Percentiles rank a stretch among this genome's conserved stretches.
Conservation (phyloP, 2,329 filamentous ascomycete species). For the Simplicillium aogashimaense region DNA sequence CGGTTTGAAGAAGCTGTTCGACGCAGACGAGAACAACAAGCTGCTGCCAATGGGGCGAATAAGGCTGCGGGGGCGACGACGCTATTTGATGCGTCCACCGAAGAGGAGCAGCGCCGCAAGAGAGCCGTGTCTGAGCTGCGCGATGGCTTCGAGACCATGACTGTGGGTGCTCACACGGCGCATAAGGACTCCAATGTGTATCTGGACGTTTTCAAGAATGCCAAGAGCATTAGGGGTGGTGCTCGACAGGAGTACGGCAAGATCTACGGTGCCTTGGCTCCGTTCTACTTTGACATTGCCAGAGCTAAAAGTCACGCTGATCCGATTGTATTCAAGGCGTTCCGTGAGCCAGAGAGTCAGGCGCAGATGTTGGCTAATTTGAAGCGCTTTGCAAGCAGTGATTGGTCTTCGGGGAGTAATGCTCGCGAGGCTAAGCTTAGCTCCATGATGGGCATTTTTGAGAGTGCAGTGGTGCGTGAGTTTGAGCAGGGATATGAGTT, state of each 20-base stretch:
- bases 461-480: slow-evolving; percentile 80
- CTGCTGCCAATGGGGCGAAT: slow-evolving; percentile 12
- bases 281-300: slow-evolving; percentile 79
- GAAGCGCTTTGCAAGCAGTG: slow-evolving; percentile 66
- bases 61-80: slow-evolving; percentile 32
- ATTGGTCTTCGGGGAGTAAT: slow-evolving; percentile 66
- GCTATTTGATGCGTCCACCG: slow-evolving; percentile 60
- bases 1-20: slow-evolving; percentile 65
- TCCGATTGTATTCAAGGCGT: slow-evolving; percentile 76
- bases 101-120: slow-evolving; percentile 50
- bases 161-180: slow-evolving; percentile 34
- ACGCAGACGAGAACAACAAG: slow-evolving; percentile 45
- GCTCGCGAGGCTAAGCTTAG: slow-evolving; percentile 63
- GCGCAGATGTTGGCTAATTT: slow-evolving; percentile 82
- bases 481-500: slow-evolving; percentile 89
- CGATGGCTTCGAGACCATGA: slow-evolving; percentile 76
- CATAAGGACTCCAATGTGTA: slow-evolving; percentile 53
- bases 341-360: slow-evolving; percentile 80
- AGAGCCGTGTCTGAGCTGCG: slow-evolving; percentile 20
- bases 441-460: slow-evolving; percentile 72
- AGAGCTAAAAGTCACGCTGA: slow-evolving; percentile 65
- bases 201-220: slow-evolving; percentile 58
- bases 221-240: slow-evolving; percentile 70
- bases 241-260: slow-evolving; percentile 87
- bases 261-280: slow-evolving; percentile 77